A percentile compares a stretch with the other conserved stretches of the same genome.
phyloP scores from a whole-genome alignment of 176 grass and related monocot genomes.

The Urochloa ruziziensis region DNA sequence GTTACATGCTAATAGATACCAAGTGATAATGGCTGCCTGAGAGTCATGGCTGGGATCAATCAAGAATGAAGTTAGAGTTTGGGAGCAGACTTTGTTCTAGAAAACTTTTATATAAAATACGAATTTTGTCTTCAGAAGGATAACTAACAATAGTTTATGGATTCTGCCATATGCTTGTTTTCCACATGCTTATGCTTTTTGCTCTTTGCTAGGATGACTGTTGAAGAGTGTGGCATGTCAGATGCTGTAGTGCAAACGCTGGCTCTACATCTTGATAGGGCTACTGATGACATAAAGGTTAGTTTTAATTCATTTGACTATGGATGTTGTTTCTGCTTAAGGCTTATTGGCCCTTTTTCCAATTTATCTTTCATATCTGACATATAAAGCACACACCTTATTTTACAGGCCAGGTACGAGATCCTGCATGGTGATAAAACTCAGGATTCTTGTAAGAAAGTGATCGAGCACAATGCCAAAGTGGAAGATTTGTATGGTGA shows the following conservation, averaged over 20 bases:
- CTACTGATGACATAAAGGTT: constrained; percentile 80
- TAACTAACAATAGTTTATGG: background rate
- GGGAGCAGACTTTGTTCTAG: background rate
- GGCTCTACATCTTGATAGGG: constrained; percentile 56
- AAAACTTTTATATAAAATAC: constrained; percentile 7
- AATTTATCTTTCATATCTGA: constrained; percentile 23
- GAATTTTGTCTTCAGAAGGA: background rate
- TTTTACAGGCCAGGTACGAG: constrained; percentile 85
- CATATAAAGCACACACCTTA: constrained; percentile 12
- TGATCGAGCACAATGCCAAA: constrained; percentile 50
- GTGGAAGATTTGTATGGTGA: constrained; percentile 69
- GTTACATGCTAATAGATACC: too few relatives aligned
- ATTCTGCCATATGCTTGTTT: background rate
- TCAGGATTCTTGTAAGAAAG: constrained; percentile 49
- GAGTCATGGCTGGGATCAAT: too few relatives aligned
- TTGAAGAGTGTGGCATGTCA: constrained; percentile 73
- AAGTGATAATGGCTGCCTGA: too few relatives aligned
- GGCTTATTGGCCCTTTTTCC: constrained; percentile 35
- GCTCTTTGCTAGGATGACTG: constrained; percentile 65
- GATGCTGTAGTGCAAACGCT: constrained; percentile 70
- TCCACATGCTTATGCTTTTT: background rate
- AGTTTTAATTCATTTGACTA: constrained; percentile 39
- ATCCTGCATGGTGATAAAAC: constrained; percentile 52
- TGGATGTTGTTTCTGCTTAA: background rate
- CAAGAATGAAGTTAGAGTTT: background rate